These are phyloP conservation scores for Phoma herbarum DNA, from an alignment of 2,329 filamentous ascomycete species.

Conservation along the genomic window DNA sequence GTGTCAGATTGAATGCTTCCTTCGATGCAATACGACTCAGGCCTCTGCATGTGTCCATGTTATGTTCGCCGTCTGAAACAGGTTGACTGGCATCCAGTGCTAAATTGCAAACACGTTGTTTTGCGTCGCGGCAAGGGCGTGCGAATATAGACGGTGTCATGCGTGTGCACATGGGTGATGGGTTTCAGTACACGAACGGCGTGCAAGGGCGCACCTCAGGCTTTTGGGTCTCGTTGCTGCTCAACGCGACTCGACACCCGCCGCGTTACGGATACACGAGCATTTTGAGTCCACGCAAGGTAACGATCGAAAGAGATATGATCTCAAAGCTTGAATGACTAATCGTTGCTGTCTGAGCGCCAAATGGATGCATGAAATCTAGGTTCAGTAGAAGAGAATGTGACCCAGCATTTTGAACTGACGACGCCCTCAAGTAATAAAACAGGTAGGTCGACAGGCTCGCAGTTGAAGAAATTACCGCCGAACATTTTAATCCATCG, in stretches of 20 bases:
- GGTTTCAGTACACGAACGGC: constrained; percentile 20
- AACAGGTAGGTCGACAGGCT: constrained; percentile 18
- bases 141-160: constrained; percentile 13
- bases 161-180: constrained; percentile 17
- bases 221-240: constrained; percentile 6
- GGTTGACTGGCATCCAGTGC: neutral
- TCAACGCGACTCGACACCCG: constrained; percentile 1
- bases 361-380: constrained; percentile 21
- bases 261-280: constrained; percentile 6
- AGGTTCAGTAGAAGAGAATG: constrained; percentile 11
- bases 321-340: constrained; percentile 9
- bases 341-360: constrained; percentile 25
- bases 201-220: constrained; percentile 15
- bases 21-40: constrained; percentile 3
- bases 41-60: constrained; percentile 10
- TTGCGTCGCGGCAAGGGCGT: constrained; percentile 14
- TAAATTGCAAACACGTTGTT: constrained; percentile 18
- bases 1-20: constrained; percentile 7
- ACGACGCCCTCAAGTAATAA: constrained; percentile 11
- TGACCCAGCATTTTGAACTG: constrained; percentile 14
- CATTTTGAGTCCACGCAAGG: neutral
- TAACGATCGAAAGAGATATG: neutral
- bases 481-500: constrained; percentile 14
- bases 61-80: constrained; percentile 11
- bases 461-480: constrained; percentile 14